phyloP scores from a whole-genome alignment of 208 protist species.

The Willaertia magna region DNA sequence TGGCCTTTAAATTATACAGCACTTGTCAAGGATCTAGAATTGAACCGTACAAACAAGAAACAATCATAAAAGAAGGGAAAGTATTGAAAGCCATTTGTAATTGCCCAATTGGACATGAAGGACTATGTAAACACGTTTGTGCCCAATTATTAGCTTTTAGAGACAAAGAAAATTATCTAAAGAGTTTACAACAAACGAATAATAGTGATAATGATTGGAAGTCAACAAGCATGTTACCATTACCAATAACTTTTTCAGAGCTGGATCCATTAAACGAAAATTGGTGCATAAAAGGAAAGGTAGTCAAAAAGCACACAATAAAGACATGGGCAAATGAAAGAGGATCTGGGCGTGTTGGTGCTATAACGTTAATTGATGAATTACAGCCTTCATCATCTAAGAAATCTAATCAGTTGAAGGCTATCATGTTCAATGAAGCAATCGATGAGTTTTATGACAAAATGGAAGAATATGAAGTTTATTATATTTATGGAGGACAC shows the following conservation, averaged over 20 bases:
- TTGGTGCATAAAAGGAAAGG: neutral
- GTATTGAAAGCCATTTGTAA: neutral
- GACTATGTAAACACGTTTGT: neutral
- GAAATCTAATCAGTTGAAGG: neutral
- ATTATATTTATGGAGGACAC: neutral
- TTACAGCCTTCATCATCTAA: neutral
- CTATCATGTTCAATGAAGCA: neutral
- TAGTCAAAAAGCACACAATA: neutral
- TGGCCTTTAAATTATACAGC: neutral
- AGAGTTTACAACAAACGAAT: neutral
- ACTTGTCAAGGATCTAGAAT: neutral
- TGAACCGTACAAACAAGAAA: neutral
- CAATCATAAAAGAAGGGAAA: neutral
- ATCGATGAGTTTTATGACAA: slow-evolving; percentile 8
- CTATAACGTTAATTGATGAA: neutral
- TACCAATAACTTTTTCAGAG: neutral
- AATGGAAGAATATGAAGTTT: neutral
- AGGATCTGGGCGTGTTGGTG: neutral
- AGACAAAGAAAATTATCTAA: neutral
- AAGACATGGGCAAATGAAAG: neutral
- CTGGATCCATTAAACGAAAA: neutral
- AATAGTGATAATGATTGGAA: neutral
- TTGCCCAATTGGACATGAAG: neutral
- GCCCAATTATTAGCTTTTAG: neutral
- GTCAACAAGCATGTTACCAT: neutral